Percentiles rank a stretch among this genome's conserved stretches.
phyloP scores from a whole-genome alignment of 1,284 basidiomycete species.

The Afroboletus lepidellus region DNA sequence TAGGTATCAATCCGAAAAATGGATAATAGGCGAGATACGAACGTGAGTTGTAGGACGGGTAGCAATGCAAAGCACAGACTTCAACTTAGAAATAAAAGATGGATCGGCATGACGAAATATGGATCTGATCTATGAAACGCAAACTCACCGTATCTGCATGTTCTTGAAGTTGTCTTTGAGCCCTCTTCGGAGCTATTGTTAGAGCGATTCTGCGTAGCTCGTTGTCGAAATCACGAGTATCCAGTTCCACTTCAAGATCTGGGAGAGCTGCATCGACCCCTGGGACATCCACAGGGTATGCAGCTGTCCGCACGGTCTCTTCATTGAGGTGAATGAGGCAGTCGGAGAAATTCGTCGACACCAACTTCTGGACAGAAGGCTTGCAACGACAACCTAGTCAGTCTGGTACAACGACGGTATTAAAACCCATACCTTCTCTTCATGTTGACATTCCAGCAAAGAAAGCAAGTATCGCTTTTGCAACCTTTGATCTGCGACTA shows the following conservation, averaged over 20 bases:
- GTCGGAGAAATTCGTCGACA: slow-evolving; percentile 73
- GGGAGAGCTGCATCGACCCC: slow-evolving; percentile 46
- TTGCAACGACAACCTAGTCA: slow-evolving; percentile 30
- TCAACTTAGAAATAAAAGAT: slow-evolving; percentile 42
- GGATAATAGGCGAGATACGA: slow-evolving; percentile 26
- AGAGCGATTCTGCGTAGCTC: slow-evolving; percentile 44
- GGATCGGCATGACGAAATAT: slow-evolving; percentile 4
- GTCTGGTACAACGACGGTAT: neutral
- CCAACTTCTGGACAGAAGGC: slow-evolving; percentile 91
- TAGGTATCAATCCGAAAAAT: slow-evolving; percentile 3
- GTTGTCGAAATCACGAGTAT: slow-evolving; percentile 41
- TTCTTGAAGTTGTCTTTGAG: slow-evolving; percentile 42
- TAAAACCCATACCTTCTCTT: slow-evolving; percentile 73
- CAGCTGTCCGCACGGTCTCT: slow-evolving; percentile 60
- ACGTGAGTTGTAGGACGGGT: slow-evolving; percentile 69
- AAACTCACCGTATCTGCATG: slow-evolving; percentile 49
- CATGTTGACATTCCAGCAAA: slow-evolving; percentile 85
- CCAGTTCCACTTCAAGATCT: slow-evolving; percentile 51
- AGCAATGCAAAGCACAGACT: slow-evolving; percentile 69
- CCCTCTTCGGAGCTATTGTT: slow-evolving; percentile 41
- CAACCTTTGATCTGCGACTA: slow-evolving; percentile 60
- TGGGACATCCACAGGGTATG: slow-evolving; percentile 49
- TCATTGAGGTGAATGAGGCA: slow-evolving; percentile 57
- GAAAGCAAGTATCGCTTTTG: slow-evolving; percentile 65
- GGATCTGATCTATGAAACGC: neutral